These are phyloP conservation scores for Noccaea caerulescens DNA, from an alignment of 345 rosid genomes.

Conservation along the genomic window DNA sequence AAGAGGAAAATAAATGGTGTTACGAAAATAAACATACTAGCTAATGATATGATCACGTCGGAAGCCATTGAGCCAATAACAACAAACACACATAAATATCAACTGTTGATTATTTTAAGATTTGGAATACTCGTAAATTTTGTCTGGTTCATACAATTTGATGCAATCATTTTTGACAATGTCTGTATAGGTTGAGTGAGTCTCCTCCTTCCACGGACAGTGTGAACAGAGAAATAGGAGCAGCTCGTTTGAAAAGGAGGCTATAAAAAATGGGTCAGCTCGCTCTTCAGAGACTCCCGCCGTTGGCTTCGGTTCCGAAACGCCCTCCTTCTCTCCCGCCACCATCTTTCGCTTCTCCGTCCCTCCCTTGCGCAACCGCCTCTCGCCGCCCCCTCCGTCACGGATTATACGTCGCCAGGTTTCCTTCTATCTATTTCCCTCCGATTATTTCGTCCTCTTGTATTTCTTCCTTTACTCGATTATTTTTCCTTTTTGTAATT, in stretches of 20 bases:
- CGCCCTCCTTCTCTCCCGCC: conserved; percentile 35
- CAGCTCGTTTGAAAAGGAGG: conserved; percentile 17
- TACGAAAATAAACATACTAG: neutral
- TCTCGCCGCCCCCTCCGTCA: conserved; percentile 37
- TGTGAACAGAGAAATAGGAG: conserved; percentile 32
- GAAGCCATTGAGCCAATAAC: too few species aligned
- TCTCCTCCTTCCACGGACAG: conserved; percentile 31
- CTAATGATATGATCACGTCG: neutral
- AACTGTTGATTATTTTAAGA: neutral
- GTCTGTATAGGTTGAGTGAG: neutral
- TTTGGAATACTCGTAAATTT: neutral
- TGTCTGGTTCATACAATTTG: neutral
- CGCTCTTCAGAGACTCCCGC: conserved; percentile 45
- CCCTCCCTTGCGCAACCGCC: conserved; percentile 25
- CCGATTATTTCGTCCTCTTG: neutral
- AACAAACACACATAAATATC: neutral
- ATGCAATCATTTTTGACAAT: neutral
- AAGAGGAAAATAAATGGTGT: conserved; percentile 1
- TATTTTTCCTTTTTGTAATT: neutral
- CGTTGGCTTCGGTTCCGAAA: conserved; percentile 37
- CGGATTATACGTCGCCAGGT: conserved; percentile 43
- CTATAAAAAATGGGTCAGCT: conserved; percentile 46
- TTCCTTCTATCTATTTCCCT: neutral
- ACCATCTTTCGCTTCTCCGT: conserved; percentile 19
- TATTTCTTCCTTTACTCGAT: neutral